phyloP scores from a whole-genome alignment of 305 asterid genomes.

The Solanum aculeatissimum region DNA sequence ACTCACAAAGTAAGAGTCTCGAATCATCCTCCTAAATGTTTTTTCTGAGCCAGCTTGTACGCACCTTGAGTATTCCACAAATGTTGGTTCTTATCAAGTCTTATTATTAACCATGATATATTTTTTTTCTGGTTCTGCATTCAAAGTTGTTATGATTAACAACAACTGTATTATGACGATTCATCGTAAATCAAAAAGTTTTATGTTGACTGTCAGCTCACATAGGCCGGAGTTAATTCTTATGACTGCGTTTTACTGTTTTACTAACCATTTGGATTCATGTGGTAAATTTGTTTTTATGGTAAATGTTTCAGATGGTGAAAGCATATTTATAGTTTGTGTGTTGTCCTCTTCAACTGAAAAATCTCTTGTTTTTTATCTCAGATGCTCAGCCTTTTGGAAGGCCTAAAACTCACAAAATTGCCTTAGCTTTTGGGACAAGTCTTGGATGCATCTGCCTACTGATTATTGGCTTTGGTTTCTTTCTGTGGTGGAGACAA shows the following conservation, averaged over 20 bases:
- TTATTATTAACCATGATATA: not conserved
- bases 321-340: not conserved
- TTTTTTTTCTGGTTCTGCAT: not conserved
- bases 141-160: not conserved
- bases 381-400: constrained; percentile 29
- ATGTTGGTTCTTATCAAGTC: not conserved
- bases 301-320: not conserved
- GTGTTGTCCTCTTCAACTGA: not conserved
- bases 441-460: constrained; percentile 81
- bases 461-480: constrained; percentile 58
- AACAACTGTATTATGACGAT: not conserved
- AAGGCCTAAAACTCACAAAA: constrained; percentile 34
- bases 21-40: not conserved
- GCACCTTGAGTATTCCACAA: not conserved
- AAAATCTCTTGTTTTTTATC: not conserved
- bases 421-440: constrained; percentile 69
- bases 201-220: not conserved
- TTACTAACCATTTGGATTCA: not conserved
- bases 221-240: too few species aligned
- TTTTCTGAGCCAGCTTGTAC: not conserved
- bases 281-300: not conserved
- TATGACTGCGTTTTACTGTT: not conserved
- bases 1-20: constrained; percentile 46
- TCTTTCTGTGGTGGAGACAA: constrained; percentile 78
- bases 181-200: not conserved